These are phyloP conservation scores for Brettanomyces custersianus DNA, from an alignment of 805 yeast genomes.

Conservation along the genomic window DNA sequence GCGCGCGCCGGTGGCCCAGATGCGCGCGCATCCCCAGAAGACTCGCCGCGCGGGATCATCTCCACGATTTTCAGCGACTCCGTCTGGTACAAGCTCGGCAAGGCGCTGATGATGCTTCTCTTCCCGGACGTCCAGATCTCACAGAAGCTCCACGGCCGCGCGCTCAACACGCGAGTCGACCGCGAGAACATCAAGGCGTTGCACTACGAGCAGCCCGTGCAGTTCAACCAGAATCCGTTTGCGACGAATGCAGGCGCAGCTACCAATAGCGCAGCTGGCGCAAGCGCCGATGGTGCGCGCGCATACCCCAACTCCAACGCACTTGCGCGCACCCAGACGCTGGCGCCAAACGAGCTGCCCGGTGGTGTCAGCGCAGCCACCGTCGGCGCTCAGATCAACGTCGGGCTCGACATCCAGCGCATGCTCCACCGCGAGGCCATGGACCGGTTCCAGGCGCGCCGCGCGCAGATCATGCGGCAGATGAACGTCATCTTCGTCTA, in stretches of 20 bases:
- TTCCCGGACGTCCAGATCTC: conserved; percentile 24
- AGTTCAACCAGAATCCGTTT: neutral
- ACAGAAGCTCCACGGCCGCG: conserved; percentile 22
- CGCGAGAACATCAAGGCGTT: conserved; percentile 17
- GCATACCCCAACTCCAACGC: neutral
- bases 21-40: no score
- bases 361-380: no score
- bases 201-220: conserved; percentile 7
- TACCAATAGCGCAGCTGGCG: no score
- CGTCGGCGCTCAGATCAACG: conserved; percentile 15
- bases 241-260: no score
- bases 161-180: conserved; percentile 19
- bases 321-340: neutral
- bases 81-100: conserved; percentile 23
- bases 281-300: no score
- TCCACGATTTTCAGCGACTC: conserved; percentile 18
- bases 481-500: conserved; percentile 74
- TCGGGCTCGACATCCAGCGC: conserved; percentile 24
- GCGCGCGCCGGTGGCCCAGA: conserved; percentile 9
- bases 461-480: conserved; percentile 63
- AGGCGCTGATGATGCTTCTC: conserved; percentile 18
- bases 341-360: neutral
- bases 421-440: conserved; percentile 51
- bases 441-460: conserved; percentile 51
- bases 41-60: neutral